Evolutionary conservation across 1,284 basidiomycete genomes (phyloP).

Genomic region (Trichosporon asahii): DNA sequence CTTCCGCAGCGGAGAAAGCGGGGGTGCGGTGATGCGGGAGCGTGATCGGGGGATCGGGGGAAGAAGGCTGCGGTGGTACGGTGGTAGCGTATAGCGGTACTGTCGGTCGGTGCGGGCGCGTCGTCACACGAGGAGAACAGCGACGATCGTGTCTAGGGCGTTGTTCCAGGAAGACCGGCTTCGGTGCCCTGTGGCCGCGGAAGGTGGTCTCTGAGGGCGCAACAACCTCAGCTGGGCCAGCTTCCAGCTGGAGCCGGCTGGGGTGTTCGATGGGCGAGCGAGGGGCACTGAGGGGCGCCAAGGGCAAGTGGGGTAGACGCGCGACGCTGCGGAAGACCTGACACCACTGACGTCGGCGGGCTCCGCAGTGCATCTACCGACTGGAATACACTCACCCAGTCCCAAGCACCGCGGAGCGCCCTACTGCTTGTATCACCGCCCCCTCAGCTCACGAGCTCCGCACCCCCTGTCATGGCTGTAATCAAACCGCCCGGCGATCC

Average conservation of each 20-base stretch:
- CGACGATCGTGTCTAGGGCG: background rate
- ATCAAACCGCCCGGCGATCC: conserved; percentile 1
- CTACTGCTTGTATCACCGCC: background rate
- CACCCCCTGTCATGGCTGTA: background rate
- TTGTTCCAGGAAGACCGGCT: background rate
- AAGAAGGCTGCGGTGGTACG: too few species aligned
- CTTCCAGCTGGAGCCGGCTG: too few species aligned
- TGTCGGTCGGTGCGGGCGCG: background rate
- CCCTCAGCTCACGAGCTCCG: background rate
- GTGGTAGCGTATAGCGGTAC: too few species aligned
- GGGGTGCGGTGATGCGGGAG: background rate
- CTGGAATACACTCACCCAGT: background rate
- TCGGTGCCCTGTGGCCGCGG: too few species aligned
- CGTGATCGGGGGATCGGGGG: background rate
- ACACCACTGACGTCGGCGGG: background rate
- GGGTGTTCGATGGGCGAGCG: background rate
- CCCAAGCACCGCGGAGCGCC: background rate
- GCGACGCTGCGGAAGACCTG: background rate
- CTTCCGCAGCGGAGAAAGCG: too few species aligned
- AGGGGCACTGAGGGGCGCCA: background rate
- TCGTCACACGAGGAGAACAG: background rate
- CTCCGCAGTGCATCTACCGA: background rate
- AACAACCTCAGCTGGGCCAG: too few species aligned
- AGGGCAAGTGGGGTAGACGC: background rate
- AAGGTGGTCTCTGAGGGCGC: too few species aligned